phyloP scores from a whole-genome alignment of 305 asterid genomes.

The Solanum hybrid region DNA sequence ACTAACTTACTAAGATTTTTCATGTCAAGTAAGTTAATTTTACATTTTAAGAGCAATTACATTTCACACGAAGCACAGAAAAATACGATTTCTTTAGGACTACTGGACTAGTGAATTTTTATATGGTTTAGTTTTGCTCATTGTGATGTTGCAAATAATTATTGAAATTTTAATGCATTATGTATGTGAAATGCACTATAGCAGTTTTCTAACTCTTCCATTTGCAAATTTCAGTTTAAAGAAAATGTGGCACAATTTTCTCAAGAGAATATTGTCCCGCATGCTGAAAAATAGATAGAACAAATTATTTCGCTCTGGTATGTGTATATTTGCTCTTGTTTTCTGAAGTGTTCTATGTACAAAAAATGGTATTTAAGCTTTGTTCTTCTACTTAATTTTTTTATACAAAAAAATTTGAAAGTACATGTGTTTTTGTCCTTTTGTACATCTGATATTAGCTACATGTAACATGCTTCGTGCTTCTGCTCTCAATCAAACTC shows the following conservation, averaged over 20 bases:
- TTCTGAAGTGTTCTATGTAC: background rate
- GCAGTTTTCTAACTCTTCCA: background rate
- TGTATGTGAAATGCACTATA: background rate
- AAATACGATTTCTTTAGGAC: background rate
- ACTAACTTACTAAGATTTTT: too few species aligned
- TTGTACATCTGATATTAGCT: too few species aligned
- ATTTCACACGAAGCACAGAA: background rate
- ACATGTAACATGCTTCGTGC: too few species aligned
- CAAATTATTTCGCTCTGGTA: slow-evolving; percentile 72
- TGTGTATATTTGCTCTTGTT: background rate
- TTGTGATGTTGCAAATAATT: too few species aligned
- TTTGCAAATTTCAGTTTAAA: slow-evolving; percentile 49
- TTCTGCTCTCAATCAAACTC: too few species aligned
- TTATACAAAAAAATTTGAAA: too few species aligned
- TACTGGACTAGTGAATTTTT: too few species aligned
- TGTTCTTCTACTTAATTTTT: background rate
- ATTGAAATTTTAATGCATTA: background rate
- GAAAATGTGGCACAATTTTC: slow-evolving; percentile 91
- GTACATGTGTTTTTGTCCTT: too few species aligned
- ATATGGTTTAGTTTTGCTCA: too few species aligned
- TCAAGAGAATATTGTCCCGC: slow-evolving; percentile 81
- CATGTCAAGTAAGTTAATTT: too few species aligned
- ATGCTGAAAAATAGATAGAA: slow-evolving; percentile 71
- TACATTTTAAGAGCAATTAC: too few species aligned
- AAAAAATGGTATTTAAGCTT: background rate